Evolutionary conservation across 441 rosid species (phyloP), one percentile per base, ranked within the genome.

Genomic region (Populus hybrid): DNA sequence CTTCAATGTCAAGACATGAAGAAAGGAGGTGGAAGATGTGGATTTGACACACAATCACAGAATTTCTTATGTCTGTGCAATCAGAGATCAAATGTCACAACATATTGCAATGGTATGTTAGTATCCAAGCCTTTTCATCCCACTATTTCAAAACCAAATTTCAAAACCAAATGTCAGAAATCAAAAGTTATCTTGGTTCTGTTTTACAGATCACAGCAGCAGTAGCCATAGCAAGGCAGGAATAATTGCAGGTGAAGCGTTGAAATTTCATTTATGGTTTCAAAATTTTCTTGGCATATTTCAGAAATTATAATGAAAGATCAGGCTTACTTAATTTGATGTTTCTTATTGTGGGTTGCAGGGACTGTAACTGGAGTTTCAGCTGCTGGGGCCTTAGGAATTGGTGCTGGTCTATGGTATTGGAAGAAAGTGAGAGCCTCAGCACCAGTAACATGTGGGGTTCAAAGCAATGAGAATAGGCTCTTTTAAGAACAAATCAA

Each of bases 361-460:
- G 98, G 96, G 77, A 83, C 90, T 3, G 89, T 89, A 63, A 89
- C 87, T 0, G 97, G 85, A 75, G 98, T 91, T 80, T 90, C 96
- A 57, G 96, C 91, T 2, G 98, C 95, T 8, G 97, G 93, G 76
- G 94, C 81, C 35, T n/a, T 93, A 40, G 97, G 97, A 50, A 81
- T 93, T 66, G 98, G 90, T 63, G 97, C 90, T 24, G 92, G 91
- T 10, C 68, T 93, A 24, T 93, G 96, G 98, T 92, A 84, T 80
- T 76, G 88, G 83, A 92, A 83, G 86, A 95, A 95, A 88, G 89
- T 89, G 80, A 89, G 92, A 84, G 91, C 92, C 74, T 90, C 86
- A 84, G 92, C 90, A 73, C 94, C 96, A 0, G 95, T 93, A 21
- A 95, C 99, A 64, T 87, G 92, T 81, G 97, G 97, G 38, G 95